phyloP scores from a whole-genome alignment of 2,329 filamentous ascomycete genomes.

The Colletotrichum truncatum region DNA sequence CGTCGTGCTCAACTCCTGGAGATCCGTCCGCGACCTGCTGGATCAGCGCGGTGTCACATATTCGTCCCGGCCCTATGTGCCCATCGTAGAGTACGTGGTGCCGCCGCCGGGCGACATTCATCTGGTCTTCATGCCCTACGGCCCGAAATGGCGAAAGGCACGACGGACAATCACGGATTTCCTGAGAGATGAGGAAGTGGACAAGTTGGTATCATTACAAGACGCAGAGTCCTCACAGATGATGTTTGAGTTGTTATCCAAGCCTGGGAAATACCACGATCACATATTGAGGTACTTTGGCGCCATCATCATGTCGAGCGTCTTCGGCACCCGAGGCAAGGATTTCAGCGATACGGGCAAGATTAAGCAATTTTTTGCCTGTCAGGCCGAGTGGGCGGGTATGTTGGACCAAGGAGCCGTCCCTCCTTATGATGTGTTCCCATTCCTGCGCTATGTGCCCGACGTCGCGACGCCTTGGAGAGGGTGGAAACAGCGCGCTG shows the following conservation, averaged over 20 bases:
- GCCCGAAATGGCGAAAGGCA: slow-evolving; percentile 1
- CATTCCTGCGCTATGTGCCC: slow-evolving; percentile 26
- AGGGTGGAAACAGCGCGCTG: slow-evolving; percentile 1
- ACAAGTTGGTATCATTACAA: background rate
- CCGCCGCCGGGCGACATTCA: slow-evolving; percentile 10
- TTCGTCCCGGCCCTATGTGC: slow-evolving; percentile 43
- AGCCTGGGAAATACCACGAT: background rate
- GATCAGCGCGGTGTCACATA: slow-evolving; percentile 47
- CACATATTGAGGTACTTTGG: background rate
- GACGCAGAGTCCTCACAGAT: slow-evolving; percentile 11
- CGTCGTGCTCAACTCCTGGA: slow-evolving; percentile 43
- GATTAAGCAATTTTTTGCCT: slow-evolving; percentile 33
- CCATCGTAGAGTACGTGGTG: slow-evolving; percentile 31
- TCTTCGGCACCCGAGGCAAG: slow-evolving; percentile 21
- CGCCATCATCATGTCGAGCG: slow-evolving; percentile 1
- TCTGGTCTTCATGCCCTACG: slow-evolving; percentile 9
- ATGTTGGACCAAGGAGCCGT: slow-evolving; percentile 37
- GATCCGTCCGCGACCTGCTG: slow-evolving; percentile 45
- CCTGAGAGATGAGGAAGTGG: background rate
- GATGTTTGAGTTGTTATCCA: background rate
- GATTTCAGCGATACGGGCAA: slow-evolving; percentile 17
- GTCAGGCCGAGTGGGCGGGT: slow-evolving; percentile 34
- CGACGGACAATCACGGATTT: background rate
- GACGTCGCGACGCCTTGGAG: background rate
- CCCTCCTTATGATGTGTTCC: slow-evolving; percentile 37